A percentile compares a stretch with the other conserved stretches of the same genome.
These are phyloP conservation scores for Daldinia eschscholtzii DNA, from an alignment of 2,329 filamentous ascomycete species.

Conservation along the genomic window DNA sequence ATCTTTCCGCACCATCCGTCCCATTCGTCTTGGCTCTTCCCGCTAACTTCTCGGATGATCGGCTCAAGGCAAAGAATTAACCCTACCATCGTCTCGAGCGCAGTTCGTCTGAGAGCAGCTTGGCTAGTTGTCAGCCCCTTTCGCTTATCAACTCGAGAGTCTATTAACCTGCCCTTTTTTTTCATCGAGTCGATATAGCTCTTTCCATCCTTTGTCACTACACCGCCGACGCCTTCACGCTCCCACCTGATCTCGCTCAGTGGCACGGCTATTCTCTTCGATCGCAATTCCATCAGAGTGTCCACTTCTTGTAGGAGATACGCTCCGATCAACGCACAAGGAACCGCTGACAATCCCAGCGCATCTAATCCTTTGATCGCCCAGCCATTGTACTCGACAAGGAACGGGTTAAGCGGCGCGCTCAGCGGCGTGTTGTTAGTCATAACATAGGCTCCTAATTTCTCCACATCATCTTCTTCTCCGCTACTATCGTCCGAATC, in stretches of 20 bases:
- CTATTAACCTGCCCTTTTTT: slow-evolving; percentile 60
- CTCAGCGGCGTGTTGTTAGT: slow-evolving; percentile 86
- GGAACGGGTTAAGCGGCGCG: slow-evolving; percentile 81
- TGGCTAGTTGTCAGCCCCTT: slow-evolving; percentile 75
- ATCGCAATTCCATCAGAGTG: slow-evolving; percentile 74
- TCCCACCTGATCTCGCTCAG: slow-evolving; percentile 90
- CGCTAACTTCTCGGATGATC: slow-evolving; percentile 82
- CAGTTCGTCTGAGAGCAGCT: slow-evolving; percentile 79
- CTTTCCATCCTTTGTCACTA: slow-evolving; percentile 71
- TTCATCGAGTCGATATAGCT: slow-evolving; percentile 68
- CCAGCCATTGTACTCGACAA: slow-evolving; percentile 88
- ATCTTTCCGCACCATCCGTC: slow-evolving; percentile 89
- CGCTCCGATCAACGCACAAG: slow-evolving; percentile 83
- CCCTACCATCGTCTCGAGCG: slow-evolving; percentile 84
- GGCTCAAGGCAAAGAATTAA: slow-evolving; percentile 89
- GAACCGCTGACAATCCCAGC: slow-evolving; percentile 77
- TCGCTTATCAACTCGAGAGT: slow-evolving; percentile 51
- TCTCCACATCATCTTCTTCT: slow-evolving; percentile 72
- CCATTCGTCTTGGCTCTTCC: slow-evolving; percentile 93
- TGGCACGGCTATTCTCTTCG: slow-evolving; percentile 86
- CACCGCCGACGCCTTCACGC: slow-evolving; percentile 76
- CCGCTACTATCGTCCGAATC: slow-evolving; percentile 57
- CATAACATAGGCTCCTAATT: slow-evolving; percentile 84
- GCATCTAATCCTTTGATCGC: slow-evolving; percentile 79
- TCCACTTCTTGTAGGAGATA: slow-evolving; percentile 85